A percentile compares a stretch with the other conserved stretches of the same genome.
These are phyloP conservation scores for Fusarium miscanthi DNA, from an alignment of 2,329 filamentous ascomycete genomes.

Conservation along the genomic window DNA sequence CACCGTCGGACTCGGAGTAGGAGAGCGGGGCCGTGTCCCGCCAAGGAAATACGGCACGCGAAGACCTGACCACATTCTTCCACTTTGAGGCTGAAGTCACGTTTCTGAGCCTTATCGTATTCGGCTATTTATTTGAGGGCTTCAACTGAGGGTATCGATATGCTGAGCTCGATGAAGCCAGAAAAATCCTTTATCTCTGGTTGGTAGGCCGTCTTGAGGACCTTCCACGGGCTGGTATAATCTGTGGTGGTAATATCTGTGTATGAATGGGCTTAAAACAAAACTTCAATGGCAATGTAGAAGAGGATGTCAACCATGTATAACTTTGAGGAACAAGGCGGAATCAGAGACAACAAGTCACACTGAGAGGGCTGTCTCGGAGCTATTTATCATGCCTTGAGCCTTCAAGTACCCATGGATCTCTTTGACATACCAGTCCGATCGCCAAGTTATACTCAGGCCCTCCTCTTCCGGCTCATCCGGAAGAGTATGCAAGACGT, in stretches of 20 bases:
- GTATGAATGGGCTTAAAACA: not conserved
- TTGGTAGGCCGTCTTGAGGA: not conserved
- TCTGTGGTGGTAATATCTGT: not conserved
- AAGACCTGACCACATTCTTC: conserved; percentile 17
- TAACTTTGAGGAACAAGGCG: not conserved
- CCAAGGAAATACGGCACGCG: conserved; percentile 27
- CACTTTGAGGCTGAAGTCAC: conserved; percentile 18
- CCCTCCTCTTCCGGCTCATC: conserved; percentile 35
- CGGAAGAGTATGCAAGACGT: conserved; percentile 37
- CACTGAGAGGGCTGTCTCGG: not conserved
- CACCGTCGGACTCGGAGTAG: not conserved
- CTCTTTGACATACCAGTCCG: conserved; percentile 3
- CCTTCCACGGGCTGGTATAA: not conserved
- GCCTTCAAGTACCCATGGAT: conserved; percentile 16
- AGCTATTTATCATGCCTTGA: conserved; percentile 38
- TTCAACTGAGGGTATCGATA: not conserved
- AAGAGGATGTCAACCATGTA: not conserved
- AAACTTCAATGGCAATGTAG: not conserved
- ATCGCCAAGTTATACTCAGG: conserved; percentile 19
- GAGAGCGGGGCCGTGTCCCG: conserved; percentile 28
- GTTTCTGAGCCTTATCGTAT: conserved; percentile 10
- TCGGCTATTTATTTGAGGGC: not conserved
- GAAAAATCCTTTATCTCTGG: not conserved
- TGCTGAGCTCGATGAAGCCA: not conserved
- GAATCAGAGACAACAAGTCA: not conserved